phyloP scores from a whole-genome alignment of 371 early-diverging fungal species.

The Capillidium rhysosporum region DNA sequence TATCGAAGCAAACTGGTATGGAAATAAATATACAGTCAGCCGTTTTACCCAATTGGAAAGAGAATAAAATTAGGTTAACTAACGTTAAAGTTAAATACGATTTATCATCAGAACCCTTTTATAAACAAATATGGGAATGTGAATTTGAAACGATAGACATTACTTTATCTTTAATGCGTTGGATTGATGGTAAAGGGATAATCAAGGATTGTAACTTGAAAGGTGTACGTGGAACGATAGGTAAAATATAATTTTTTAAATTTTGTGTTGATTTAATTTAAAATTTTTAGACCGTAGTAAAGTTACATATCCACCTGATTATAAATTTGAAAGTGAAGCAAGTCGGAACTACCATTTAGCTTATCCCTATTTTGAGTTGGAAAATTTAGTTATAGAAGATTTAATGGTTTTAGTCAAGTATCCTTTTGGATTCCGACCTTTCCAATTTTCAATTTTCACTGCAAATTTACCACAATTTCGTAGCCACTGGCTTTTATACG shows the following conservation, averaged over 20 bases:
- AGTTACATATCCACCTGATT: conserved; percentile 55
- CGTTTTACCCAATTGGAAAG: conserved; percentile 82
- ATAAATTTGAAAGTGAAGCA: conserved; percentile 34
- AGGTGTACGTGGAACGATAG: conserved; percentile 73
- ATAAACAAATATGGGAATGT: conserved; percentile 41
- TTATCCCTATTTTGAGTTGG: conserved; percentile 54
- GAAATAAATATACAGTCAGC: conserved; percentile 76
- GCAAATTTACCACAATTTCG: conserved; percentile 65
- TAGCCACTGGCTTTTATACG: conserved; percentile 84
- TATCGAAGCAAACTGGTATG: conserved; percentile 65
- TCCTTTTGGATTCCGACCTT: conserved; percentile 69
- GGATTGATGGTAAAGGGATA: conserved; percentile 81
- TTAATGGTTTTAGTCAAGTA: conserved; percentile 54
- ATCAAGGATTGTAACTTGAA: conserved; percentile 61
- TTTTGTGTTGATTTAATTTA: background rate
- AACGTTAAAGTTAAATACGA: conserved; percentile 29
- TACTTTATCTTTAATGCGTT: conserved; percentile 66
- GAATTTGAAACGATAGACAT: conserved; percentile 68
- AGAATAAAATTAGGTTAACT: conserved; percentile 66
- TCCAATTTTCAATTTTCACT: conserved; percentile 65
- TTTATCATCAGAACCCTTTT: background rate
- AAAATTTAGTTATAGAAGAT: conserved; percentile 40
- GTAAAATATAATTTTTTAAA: conserved; percentile 12
- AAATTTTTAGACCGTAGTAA: conserved; percentile 46
- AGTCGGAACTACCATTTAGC: conserved; percentile 46